A percentile compares a stretch with the other conserved stretches of the same genome.
These are phyloP conservation scores for Hanseniaspora hatyaiensis DNA, from an alignment of 805 yeast species.

Conservation along the genomic window DNA sequence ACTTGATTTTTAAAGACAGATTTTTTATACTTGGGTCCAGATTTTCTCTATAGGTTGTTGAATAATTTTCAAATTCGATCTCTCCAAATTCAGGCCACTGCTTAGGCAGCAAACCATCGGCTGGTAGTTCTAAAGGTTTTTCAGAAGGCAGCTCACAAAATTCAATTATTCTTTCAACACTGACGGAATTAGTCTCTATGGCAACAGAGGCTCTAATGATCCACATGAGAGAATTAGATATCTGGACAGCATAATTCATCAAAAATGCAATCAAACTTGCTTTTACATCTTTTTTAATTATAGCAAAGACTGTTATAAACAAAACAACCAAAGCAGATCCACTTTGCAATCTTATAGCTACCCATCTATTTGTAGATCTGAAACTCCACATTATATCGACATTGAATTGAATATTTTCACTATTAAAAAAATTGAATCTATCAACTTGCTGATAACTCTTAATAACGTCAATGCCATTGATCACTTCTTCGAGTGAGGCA, in stretches of 20 bases:
- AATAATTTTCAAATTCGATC: slow-evolving; percentile 39
- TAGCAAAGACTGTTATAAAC: slow-evolving; percentile 50
- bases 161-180: slow-evolving; percentile 56
- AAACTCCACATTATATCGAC: slow-evolving; percentile 55
- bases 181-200: slow-evolving; percentile 50
- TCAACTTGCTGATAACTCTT: slow-evolving; percentile 42
- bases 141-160: slow-evolving; percentile 59
- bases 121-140: slow-evolving; percentile 32
- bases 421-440: slow-evolving; percentile 39
- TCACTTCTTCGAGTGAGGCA: slow-evolving; percentile 57
- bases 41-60: slow-evolving; percentile 47
- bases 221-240: slow-evolving; percentile 46
- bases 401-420: slow-evolving; percentile 44
- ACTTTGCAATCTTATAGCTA: slow-evolving; percentile 48
- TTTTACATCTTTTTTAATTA: slow-evolving; percentile 41
- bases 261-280: slow-evolving; percentile 61
- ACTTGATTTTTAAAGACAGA: slow-evolving; percentile 35
- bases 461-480: slow-evolving; percentile 58
- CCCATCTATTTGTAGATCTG: slow-evolving; percentile 61
- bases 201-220: slow-evolving; percentile 57
- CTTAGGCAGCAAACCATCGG: slow-evolving; percentile 32
- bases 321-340: slow-evolving; percentile 43
- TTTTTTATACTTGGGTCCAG: slow-evolving; percentile 47
- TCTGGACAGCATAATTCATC: slow-evolving; percentile 48
- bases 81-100: slow-evolving; percentile 42